Evolutionary conservation across 129 eudicot genomes (phyloP).

Genomic region (Smallanthus sonchifolius): DNA sequence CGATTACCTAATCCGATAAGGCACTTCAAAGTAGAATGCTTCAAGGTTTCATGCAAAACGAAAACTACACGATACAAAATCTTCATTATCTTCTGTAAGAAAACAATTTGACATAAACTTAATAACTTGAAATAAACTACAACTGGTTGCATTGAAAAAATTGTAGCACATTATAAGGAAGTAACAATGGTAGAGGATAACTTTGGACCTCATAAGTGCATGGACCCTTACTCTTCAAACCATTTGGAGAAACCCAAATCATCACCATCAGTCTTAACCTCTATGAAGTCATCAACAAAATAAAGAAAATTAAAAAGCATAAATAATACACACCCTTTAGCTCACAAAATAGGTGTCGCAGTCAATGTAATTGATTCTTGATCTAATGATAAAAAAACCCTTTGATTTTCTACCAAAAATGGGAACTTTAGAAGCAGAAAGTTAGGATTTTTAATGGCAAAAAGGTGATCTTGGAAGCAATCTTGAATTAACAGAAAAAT

Average conservation of each 20-base stretch:
- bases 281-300: constrained; percentile 30
- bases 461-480: background rate
- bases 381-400: background rate
- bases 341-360: background rate
- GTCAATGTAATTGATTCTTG: background rate
- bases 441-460: background rate
- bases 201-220: too few species aligned
- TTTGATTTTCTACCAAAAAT: background rate
- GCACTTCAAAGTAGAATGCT: too few species aligned
- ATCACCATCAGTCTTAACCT: constrained; percentile 46
- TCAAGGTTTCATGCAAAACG: too few species aligned
- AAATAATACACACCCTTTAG: background rate
- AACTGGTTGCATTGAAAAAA: too few species aligned
- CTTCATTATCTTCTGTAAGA: too few species aligned
- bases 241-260: constrained; percentile 94
- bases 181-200: too few species aligned
- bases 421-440: background rate
- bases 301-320: background rate
- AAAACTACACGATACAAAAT: too few species aligned
- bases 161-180: too few species aligned
- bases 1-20: too few species aligned
- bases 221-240: constrained; percentile 66
- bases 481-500: background rate
- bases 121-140: too few species aligned
- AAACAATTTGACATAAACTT: too few species aligned